Evolutionary conservation across 192 early-diverging fungal genomes (phyloP).

Genomic region (Phycomyces nitens): DNA sequence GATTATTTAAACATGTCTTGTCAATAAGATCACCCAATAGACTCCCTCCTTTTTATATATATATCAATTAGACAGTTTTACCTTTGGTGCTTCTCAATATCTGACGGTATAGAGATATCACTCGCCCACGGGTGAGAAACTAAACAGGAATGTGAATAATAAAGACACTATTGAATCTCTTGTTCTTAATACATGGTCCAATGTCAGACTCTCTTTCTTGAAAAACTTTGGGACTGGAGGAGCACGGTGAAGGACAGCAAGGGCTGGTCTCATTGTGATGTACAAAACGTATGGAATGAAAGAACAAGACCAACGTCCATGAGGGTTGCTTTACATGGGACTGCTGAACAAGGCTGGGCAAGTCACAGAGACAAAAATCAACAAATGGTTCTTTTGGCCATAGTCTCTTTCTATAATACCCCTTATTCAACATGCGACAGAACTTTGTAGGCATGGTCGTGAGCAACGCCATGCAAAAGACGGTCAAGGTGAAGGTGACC

Average conservation of each 20-base stretch:
- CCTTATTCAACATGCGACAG: slow-evolving; percentile 55
- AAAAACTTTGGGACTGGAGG: slow-evolving; percentile 29
- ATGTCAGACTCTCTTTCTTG: slow-evolving; percentile 18
- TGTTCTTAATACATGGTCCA: slow-evolving; percentile 28
- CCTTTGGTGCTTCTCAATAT: slow-evolving; percentile 33
- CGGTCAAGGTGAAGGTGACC: slow-evolving; percentile 84
- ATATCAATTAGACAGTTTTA: neutral
- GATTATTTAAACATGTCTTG: neutral
- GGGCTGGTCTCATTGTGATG: slow-evolving; percentile 11
- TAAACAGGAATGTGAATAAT: neutral
- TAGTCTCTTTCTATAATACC: neutral
- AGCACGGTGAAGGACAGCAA: slow-evolving; percentile 10
- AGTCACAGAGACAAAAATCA: slow-evolving; percentile 2
- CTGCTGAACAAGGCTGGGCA: neutral
- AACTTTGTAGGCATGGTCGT: slow-evolving; percentile 85
- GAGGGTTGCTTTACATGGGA: neutral
- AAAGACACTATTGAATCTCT: neutral
- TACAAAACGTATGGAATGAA: neutral
- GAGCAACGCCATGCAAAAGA: slow-evolving; percentile 85
- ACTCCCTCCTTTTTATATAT: too few species aligned
- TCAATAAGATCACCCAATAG: too few species aligned
- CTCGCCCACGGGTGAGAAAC: slow-evolving; percentile 29
- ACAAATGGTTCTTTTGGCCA: neutral
- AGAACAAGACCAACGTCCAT: neutral
- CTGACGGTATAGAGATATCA: slow-evolving; percentile 33